Evolutionary conservation across 2,329 filamentous ascomycete species (phyloP).

Genomic region (Didymella pomorum): DNA sequence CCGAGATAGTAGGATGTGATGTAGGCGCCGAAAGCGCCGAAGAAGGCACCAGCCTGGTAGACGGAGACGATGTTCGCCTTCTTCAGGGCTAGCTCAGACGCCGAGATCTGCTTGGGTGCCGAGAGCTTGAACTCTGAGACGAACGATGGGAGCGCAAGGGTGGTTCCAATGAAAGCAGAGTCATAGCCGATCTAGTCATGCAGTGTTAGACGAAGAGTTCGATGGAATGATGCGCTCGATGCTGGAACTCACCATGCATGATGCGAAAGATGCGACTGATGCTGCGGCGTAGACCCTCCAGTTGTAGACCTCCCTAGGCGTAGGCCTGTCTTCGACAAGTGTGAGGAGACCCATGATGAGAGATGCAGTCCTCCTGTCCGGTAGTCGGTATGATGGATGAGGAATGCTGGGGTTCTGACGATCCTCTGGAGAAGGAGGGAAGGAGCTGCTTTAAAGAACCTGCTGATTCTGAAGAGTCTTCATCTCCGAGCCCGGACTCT

Average conservation of each 20-base stretch:
- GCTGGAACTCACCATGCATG: slow-evolving; percentile 52
- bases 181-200: slow-evolving; percentile 64
- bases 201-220: slow-evolving; percentile 58
- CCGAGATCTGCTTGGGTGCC: slow-evolving; percentile 52
- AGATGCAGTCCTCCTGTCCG: slow-evolving; percentile 7
- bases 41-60: slow-evolving; percentile 84
- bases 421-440: slow-evolving; percentile 9
- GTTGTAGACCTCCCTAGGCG: slow-evolving; percentile 65
- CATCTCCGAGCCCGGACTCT: slow-evolving; percentile 22
- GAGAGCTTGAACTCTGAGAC: slow-evolving; percentile 70
- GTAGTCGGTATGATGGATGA: slow-evolving; percentile 3
- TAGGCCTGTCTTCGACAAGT: slow-evolving; percentile 55
- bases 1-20: slow-evolving; percentile 71
- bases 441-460: slow-evolving; percentile 11
- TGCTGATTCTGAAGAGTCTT: slow-evolving; percentile 12
- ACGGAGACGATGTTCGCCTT: slow-evolving; percentile 80
- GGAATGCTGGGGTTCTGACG: slow-evolving; percentile 12
- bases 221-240: no score
- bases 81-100: slow-evolving; percentile 61
- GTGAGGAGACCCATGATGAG: slow-evolving; percentile 39
- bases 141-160: slow-evolving; percentile 74
- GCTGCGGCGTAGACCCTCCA: slow-evolving; percentile 65
- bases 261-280: slow-evolving; percentile 62
- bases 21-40: slow-evolving; percentile 69
- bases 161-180: slow-evolving; percentile 78